Evolutionary conservation across 1,284 basidiomycete species (phyloP).

Genomic region (Leccinum griseonigrum): DNA sequence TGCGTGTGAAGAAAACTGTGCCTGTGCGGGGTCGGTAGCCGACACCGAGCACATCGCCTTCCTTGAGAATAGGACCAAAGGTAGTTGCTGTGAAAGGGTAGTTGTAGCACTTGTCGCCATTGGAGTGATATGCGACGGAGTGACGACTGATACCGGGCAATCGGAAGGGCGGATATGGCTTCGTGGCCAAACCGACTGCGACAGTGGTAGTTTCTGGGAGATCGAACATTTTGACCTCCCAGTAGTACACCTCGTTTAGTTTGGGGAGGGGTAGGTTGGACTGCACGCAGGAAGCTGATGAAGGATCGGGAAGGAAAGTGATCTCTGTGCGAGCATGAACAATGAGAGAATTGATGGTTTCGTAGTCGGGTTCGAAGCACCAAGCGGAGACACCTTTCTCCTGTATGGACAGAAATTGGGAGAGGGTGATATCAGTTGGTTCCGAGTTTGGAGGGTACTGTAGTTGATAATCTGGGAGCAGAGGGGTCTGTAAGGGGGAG

Average conservation of each 20-base stretch:
- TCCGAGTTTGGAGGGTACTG: slow-evolving; percentile 92
- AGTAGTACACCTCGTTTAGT: slow-evolving; percentile 96
- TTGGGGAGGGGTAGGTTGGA: slow-evolving; percentile 94
- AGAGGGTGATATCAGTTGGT: slow-evolving; percentile 94
- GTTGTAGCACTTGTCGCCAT: slow-evolving; percentile 97
- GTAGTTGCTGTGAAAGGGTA: slow-evolving; percentile 91
- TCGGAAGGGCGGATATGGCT: slow-evolving; percentile 91
- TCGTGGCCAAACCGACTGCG: slow-evolving; percentile 89
- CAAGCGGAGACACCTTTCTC: slow-evolving; percentile 98
- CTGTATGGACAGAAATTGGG: slow-evolving; percentile 95
- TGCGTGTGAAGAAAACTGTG: slow-evolving; percentile 96
- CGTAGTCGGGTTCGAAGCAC: slow-evolving; percentile 97
- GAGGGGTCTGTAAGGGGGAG: slow-evolving; percentile 2
- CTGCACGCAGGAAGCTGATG: slow-evolving; percentile 89
- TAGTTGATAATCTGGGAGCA: slow-evolving; percentile 74
- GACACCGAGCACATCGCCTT: slow-evolving; percentile 92
- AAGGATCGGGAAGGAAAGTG: slow-evolving; percentile 93
- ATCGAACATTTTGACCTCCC: slow-evolving; percentile 98
- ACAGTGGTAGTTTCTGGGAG: slow-evolving; percentile 82
- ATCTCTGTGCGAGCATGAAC: slow-evolving; percentile 94
- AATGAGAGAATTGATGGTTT: slow-evolving; percentile 85
- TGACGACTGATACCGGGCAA: slow-evolving; percentile 86
- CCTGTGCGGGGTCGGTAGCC: slow-evolving; percentile 92
- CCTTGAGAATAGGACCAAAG: slow-evolving; percentile 84
- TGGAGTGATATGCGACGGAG: slow-evolving; percentile 97